Conservation (phyloP, 345 rosid species). For the Citrus inodora region DNA sequence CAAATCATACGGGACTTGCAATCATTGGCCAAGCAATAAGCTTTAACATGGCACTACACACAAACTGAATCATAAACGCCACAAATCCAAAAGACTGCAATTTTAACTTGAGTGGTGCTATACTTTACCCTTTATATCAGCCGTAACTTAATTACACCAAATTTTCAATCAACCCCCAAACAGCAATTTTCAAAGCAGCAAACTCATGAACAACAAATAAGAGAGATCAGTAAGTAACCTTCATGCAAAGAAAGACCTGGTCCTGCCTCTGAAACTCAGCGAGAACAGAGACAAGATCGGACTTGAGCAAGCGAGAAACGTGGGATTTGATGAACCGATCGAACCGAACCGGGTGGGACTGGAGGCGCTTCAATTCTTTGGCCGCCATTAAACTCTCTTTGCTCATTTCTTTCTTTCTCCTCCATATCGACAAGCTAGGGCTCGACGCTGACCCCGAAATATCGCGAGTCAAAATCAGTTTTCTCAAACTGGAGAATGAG, state of each 20-base stretch:
- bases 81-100: not conserved
- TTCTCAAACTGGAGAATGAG: not conserved
- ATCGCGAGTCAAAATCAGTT: constrained; percentile 9
- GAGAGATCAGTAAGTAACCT: constrained; percentile 36
- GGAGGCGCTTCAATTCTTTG: constrained; percentile 80
- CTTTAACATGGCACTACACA: not conserved
- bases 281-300: constrained; percentile 82
- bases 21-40: too few relatives aligned
- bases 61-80: not conserved
- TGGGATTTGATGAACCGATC: constrained; percentile 59
- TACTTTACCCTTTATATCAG: not conserved
- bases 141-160: not conserved
- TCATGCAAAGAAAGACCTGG: constrained; percentile 84
- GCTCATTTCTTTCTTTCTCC: constrained; percentile 85
- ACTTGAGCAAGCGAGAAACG: constrained; percentile 81
- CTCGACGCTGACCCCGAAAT: constrained; percentile 50
- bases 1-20: too few relatives aligned
- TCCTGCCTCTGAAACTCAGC: constrained; percentile 92
- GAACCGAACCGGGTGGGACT: constrained; percentile 48
- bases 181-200: not conserved
- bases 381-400: constrained; percentile 83
- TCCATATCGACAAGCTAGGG: constrained; percentile 97
- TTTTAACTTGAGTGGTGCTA: not conserved
- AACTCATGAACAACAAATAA: not conserved
- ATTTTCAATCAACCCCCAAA: not conserved